A percentile compares a stretch with the other conserved stretches of the same genome.
These are phyloP conservation scores for Hypsizygus ulmarius DNA, from an alignment of 1,284 basidiomycete genomes.

Conservation along the genomic window DNA sequence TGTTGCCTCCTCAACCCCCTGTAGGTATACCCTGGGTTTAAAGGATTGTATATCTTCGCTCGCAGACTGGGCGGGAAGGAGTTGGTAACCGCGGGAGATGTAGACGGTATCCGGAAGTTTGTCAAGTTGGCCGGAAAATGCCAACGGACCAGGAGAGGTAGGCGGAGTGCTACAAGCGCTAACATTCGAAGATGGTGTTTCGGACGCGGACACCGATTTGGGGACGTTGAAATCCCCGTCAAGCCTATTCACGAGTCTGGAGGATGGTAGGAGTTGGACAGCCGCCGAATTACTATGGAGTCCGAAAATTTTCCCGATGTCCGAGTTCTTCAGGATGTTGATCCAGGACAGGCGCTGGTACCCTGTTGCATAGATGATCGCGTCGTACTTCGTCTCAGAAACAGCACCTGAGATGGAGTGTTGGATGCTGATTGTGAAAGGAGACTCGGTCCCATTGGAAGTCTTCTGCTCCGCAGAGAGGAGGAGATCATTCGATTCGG, in stretches of 20 bases:
- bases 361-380: constrained; percentile 56
- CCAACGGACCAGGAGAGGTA: constrained; percentile 28
- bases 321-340: constrained; percentile 43
- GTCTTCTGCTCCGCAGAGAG: constrained; percentile 21
- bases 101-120: constrained; percentile 32
- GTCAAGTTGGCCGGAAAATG: constrained; percentile 21
- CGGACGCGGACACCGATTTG: too few relatives aligned
- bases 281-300: constrained; percentile 27
- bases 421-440: constrained; percentile 37
- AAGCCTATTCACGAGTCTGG: constrained; percentile 18
- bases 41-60: constrained; percentile 20
- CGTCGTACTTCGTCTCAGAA: constrained; percentile 42
- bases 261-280: constrained; percentile 26
- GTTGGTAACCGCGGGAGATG: constrained; percentile 46
- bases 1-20: constrained; percentile 55
- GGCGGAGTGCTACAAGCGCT: constrained; percentile 16
- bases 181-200: too few relatives aligned
- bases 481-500: constrained; percentile 14
- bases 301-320: constrained; percentile 42
- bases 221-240: not conserved
- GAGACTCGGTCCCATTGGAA: constrained; percentile 1
- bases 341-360: constrained; percentile 54
- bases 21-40: constrained; percentile 48
- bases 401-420: constrained; percentile 34
- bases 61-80: constrained; percentile 32